Conservation (phyloP, 257 asterid genomes). For the Voacanga thouarsii region DNA sequence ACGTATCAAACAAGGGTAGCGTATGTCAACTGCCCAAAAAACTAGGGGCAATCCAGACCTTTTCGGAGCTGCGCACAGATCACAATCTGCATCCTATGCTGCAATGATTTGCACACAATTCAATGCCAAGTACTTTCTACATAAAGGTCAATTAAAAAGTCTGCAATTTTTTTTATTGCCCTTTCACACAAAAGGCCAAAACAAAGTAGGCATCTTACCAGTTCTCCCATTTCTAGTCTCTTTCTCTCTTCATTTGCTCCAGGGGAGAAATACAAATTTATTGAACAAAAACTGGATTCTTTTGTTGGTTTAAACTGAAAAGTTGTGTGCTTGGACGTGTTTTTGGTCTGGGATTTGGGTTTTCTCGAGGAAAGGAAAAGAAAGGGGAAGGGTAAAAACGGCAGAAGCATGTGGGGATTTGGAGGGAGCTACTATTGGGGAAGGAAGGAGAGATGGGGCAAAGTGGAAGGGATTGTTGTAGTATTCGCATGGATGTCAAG, state of each 20-base stretch:
- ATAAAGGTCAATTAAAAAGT: neutral
- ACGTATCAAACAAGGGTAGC: neutral
- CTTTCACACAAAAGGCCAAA: neutral
- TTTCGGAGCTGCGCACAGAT: neutral
- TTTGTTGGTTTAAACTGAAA: neutral
- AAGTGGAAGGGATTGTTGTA: conserved; percentile 82
- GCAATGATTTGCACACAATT: conserved; percentile 11
- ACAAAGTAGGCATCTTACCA: neutral
- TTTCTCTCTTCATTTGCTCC: neutral
- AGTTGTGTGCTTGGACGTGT: conserved; percentile 1
- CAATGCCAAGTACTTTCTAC: neutral
- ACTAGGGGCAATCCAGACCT: neutral
- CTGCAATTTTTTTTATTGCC: conserved; percentile 1
- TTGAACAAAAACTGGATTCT: neutral
- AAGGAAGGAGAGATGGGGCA: conserved; percentile 60
- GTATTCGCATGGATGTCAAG: conserved; percentile 90
- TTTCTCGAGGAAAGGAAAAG: neutral
- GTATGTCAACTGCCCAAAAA: neutral
- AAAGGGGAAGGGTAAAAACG: neutral
- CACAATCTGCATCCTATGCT: neutral
- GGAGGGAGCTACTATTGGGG: conserved; percentile 89
- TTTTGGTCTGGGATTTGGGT: conserved; percentile 20
- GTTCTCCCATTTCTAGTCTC: neutral
- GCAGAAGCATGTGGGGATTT: conserved; percentile 71
- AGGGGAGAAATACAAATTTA: neutral